Base-by-base conservation (phyloP, 306 rosid species). In the Inga oerstediana region DNA sequence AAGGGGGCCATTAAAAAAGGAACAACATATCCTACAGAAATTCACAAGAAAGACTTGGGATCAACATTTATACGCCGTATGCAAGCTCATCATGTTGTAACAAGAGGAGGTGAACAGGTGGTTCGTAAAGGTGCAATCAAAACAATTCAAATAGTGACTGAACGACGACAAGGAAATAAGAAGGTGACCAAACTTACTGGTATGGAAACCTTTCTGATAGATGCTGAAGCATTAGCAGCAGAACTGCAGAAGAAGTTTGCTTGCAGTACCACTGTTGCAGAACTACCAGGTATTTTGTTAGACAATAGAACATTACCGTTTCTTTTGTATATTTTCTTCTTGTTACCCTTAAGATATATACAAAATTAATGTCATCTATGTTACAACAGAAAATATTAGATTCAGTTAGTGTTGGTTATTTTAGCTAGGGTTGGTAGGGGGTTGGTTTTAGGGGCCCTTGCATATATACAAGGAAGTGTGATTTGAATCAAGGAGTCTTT, bases 1-100 rank as follows among this genome's bases (percentile, higher is more conserved):
- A 93, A 91, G 85, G 98, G 99, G 81, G 92, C 90, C 58, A 88
- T 93, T 76, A 96, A 96, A 79, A 96, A 96, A 59, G 99, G 99
- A 74, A 74, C 93, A 76, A 90, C 82, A 6, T 96, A 91, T 88
- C 98, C 99, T 71, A 88, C 98, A 30, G 93, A 92, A 89, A 89
- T 96, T 86, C 98, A 92, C 75, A 93, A 96, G 86, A 93, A 90
- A 79, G 99, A 96, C 84, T 3, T 96, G 30, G 97, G 94, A 32
- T 24, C 90, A 27, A 79, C 91, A 69, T 93, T 96, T 77, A 85
- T 93, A 73, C 86, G 84, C 83, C 91, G 97, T 74, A 96, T 96
- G 98, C 99, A 92, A 77, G 84, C 98, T 77, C 98, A 96, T 84
- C 99, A 93, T 74, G 45, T 92, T 74, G 97, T 95, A 80, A 91